Percentiles rank a stretch among this genome's conserved stretches.
phyloP scores from a whole-genome alignment of 306 rosid genomes.

The Neltuma alba region DNA sequence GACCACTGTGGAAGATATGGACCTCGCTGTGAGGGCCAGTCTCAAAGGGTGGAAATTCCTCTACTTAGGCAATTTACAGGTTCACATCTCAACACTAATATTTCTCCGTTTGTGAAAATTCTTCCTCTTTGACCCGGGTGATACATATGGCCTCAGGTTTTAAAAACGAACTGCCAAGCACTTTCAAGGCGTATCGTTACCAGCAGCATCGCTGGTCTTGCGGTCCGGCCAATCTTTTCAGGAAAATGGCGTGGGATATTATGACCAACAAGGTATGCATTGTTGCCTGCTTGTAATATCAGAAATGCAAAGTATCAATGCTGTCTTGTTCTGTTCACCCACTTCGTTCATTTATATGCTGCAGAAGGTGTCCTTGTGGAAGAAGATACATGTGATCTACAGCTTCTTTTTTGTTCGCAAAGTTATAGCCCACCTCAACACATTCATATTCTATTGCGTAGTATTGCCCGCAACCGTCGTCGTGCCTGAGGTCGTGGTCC shows the following conservation, averaged over 20 bases:
- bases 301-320: background rate
- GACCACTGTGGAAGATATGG: constrained; percentile 89
- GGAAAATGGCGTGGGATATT: constrained; percentile 74
- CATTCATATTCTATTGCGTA: constrained; percentile 75
- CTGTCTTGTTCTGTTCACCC: background rate
- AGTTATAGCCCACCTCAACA: constrained; percentile 75
- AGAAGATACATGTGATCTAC: constrained; percentile 83
- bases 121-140: background rate
- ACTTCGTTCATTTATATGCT: background rate
- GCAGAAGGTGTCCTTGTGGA: constrained; percentile 82
- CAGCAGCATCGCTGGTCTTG: constrained; percentile 97
- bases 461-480: constrained; percentile 81
- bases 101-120: background rate
- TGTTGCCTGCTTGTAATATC: background rate
- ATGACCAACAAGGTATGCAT: constrained; percentile 63
- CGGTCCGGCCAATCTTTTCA: constrained; percentile 94
- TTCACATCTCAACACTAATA: background rate
- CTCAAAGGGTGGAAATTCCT: constrained; percentile 94
- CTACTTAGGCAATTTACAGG: constrained; percentile 69
- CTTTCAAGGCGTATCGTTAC: constrained; percentile 84
- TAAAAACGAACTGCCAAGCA: constrained; percentile 89
- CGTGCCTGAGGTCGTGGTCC: constrained; percentile 84
- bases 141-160: constrained; percentile 55
- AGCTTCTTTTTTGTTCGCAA: constrained; percentile 91
- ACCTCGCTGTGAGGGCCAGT: constrained; percentile 86